Evolutionary conservation across 306 rosid genomes (phyloP), one percentile per base, ranked within the genome.

Genomic region (Lathyrus sativus): DNA sequence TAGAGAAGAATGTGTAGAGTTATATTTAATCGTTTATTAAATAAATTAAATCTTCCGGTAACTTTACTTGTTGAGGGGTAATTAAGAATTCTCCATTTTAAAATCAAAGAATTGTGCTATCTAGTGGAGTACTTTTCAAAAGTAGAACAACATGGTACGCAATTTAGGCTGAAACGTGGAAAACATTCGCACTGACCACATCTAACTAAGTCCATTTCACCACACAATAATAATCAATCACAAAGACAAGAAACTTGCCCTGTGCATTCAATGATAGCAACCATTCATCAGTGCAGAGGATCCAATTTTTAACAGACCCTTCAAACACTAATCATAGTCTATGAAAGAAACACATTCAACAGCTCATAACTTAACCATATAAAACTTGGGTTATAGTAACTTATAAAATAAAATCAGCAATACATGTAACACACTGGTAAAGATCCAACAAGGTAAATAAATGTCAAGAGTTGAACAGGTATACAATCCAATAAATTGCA

Each of bases 111-210:
- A 26, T 26, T 3, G 29, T 26, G 29, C 0, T 26, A 26, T 26
- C 29, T 3, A 26, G 29, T 26, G 29, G 29, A 24, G 26, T 3
- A 26, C 29, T 26, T 26, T 26, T 26, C 29, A 26, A 26, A 26
- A 26, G 37, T 33, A 6, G 39, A 35, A 35, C 26, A 18, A 18
- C 28, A 17, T 50, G 67, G 58, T 37, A 53, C 55, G 67, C 22
- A 67, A 73, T 51, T 1, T 26, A 55, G 29, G 54, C 4, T 5
- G 65, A 66, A 37, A 58, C 74, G 70, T 72, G 59, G 8, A 71
- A 71, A 58, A 43, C 50, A 72, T 50, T 61, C 31, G n/a, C 49
- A 35, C 54, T 51, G 12, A 73, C 35, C 62, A n/a, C 15, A 62
- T 61, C 26, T 35, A 24, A 24, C 22, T 1, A 39, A 61, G 43